phyloP scores from a whole-genome alignment of 352 stramenopile species.

The Peronospora farinosa region DNA sequence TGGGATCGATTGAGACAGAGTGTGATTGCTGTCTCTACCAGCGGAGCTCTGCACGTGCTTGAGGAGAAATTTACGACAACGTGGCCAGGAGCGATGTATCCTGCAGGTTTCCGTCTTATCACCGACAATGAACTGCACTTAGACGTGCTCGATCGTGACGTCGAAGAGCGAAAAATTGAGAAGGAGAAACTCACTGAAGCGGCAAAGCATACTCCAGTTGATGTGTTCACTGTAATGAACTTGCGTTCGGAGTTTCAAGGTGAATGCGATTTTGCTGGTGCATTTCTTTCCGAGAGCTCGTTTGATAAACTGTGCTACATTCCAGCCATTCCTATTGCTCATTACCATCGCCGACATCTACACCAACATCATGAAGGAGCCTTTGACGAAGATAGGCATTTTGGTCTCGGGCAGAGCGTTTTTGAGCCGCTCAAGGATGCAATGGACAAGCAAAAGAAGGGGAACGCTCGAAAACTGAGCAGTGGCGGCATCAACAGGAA shows the following conservation, averaged over 20 bases:
- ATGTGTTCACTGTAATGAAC: slow-evolving; percentile 38
- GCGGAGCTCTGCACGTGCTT: slow-evolving; percentile 56
- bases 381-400: slow-evolving; percentile 66
- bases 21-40: slow-evolving; percentile 59
- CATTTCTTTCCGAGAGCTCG: slow-evolving; percentile 11
- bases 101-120: slow-evolving; percentile 67
- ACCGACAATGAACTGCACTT: slow-evolving; percentile 75
- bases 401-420: slow-evolving; percentile 61
- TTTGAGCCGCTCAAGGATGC: slow-evolving; percentile 60
- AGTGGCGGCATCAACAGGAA: slow-evolving; percentile 27
- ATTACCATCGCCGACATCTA: slow-evolving; percentile 46
- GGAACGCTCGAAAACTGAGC: slow-evolving; percentile 26
- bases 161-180: slow-evolving; percentile 28
- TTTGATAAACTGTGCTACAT: slow-evolving; percentile 33
- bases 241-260: slow-evolving; percentile 17
- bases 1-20: slow-evolving; percentile 54
- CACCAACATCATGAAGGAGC: slow-evolving; percentile 32
- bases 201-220: slow-evolving; percentile 19
- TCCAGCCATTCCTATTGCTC: slow-evolving; percentile 52
- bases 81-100: slow-evolving; percentile 83
- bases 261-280: slow-evolving; percentile 3
- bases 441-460: slow-evolving; percentile 37
- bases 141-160: slow-evolving; percentile 30
- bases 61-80: slow-evolving; percentile 70
- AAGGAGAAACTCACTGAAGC: slow-evolving; percentile 25